A percentile compares a stretch with the other conserved stretches of the same genome.
Evolutionary conservation across 495 filamentous ascomycete species (phyloP).

Genomic region (Geopyxis carbonaria): DNA sequence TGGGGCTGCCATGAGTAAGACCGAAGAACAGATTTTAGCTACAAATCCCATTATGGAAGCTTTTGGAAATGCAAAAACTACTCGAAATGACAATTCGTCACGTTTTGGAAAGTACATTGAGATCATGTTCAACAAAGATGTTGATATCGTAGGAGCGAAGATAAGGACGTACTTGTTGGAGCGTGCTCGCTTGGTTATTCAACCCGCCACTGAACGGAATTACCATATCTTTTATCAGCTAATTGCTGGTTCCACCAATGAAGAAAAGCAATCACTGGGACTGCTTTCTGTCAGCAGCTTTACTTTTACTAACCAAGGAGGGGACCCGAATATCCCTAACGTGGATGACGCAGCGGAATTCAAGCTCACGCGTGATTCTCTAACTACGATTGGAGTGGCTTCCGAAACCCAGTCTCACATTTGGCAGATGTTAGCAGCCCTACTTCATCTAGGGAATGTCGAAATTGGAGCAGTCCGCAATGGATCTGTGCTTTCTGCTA

Average conservation of each 20-base stretch:
- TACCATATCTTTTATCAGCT: constrained; percentile 99
- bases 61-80: constrained; percentile 98
- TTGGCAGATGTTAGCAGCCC: constrained; percentile 77
- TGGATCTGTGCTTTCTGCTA: constrained; percentile 64
- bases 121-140: constrained; percentile 93
- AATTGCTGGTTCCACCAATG: constrained; percentile 78
- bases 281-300: constrained; percentile 75
- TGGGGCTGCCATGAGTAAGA: constrained; percentile 81
- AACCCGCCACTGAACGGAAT: constrained; percentile 91
- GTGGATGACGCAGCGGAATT: constrained; percentile 95
- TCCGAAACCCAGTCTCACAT: constrained; percentile 60
- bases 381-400: constrained; percentile 74
- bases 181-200: constrained; percentile 92
- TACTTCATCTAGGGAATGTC: constrained; percentile 89
- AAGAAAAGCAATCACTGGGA: constrained; percentile 58
- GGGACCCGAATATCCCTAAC: constrained; percentile 74
- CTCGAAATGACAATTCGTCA: constrained; percentile 96
- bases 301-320: constrained; percentile 91
- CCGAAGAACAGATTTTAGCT: constrained; percentile 92
- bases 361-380: constrained; percentile 63
- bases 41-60: constrained; percentile 99
- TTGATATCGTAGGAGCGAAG: constrained; percentile 93
- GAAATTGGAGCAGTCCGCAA: constrained; percentile 82
- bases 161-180: constrained; percentile 93
- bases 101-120: constrained; percentile 99